Evolutionary conservation across 2,329 filamentous ascomycete species (phyloP), one percentile per base, ranked within the genome.

Genomic region (Talaromyces pinophilus): DNA sequence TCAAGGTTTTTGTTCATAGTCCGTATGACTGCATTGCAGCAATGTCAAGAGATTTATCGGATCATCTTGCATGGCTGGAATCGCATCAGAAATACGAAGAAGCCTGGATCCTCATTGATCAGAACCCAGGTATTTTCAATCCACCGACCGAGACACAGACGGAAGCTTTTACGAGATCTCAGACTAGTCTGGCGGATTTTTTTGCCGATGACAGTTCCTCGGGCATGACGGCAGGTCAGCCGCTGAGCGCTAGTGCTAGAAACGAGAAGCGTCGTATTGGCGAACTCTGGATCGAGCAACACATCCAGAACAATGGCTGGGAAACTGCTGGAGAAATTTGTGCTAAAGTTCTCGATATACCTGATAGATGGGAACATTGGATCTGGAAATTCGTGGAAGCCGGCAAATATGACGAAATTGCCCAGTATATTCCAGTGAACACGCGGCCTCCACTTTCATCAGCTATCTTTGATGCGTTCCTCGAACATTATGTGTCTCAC

Each of bases 21-120:
- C 95, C 95, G 0, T 99, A 96, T 74, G 95, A 99, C 78, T 98
- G 93, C 72, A 90, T 98, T n/a, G 82, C 97, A 64, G 92, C 92
- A 0, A 92, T 95, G 2, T 93, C 93, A 75, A 86, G 95, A 71
- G 93, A 97, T 73, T 83, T 96, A 17, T 83, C 88, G 3, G 95
- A 99, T 78, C 93, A 96, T 73, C 82, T 98, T 25, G 82, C 85
- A 7, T 99, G 94, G 94, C 83, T 98, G 15, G 76, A 96, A 33
- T 91, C 94, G 67, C 92, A 90, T 68, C 86, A 91, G 62, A 88
- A 90, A 68, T 97, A 94, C 73, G 87, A 92, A 72, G 86, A 92
- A 71, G 93, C 93, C 1, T 99, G 94, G 94, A 88, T 92, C 71
- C 84, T 99, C 3, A 80, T 99, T 10, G 89, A 98, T 70, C 88